These are phyloP conservation scores for Saccharomycopsis sp. DNA, from an alignment of 805 yeast genomes.

Conservation along the genomic window DNA sequence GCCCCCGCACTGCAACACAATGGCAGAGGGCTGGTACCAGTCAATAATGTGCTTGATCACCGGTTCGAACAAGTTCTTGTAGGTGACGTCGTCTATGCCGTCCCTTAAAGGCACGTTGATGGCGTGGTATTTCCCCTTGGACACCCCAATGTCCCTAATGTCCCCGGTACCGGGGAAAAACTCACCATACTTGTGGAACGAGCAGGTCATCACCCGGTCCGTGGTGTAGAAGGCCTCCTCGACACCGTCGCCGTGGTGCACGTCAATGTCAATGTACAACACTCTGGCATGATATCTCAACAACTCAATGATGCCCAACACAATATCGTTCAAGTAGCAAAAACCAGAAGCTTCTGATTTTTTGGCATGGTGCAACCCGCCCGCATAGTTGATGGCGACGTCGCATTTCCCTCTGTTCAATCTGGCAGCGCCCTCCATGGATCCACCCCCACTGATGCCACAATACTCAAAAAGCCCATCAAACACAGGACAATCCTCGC, in stretches of 20 bases:
- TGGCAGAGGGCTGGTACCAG: slow-evolving; percentile 91
- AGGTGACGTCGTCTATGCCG: slow-evolving; percentile 82
- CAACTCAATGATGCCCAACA: slow-evolving; percentile 69
- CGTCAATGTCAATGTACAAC: slow-evolving; percentile 79
- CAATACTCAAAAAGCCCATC: slow-evolving; percentile 72
- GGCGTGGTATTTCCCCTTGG: slow-evolving; percentile 73
- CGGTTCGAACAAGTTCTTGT: slow-evolving; percentile 82
- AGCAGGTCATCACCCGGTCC: slow-evolving; percentile 83
- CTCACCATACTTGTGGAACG: slow-evolving; percentile 82
- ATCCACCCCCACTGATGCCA: slow-evolving; percentile 79
- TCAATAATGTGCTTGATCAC: slow-evolving; percentile 66
- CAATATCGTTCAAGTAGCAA: slow-evolving; percentile 87
- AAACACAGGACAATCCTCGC: slow-evolving; percentile 86
- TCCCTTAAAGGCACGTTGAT: slow-evolving; percentile 83
- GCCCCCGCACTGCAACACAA: slow-evolving; percentile 98
- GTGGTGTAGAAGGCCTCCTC: slow-evolving; percentile 91
- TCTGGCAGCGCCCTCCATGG: slow-evolving; percentile 83
- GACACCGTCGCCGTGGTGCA: slow-evolving; percentile 94
- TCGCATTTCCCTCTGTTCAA: slow-evolving; percentile 76
- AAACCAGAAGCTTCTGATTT: slow-evolving; percentile 86
- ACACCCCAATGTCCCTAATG: slow-evolving; percentile 74
- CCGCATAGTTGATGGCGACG: slow-evolving; percentile 88
- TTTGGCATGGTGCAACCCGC: slow-evolving; percentile 90
- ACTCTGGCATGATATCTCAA: slow-evolving; percentile 80
- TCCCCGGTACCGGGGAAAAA: slow-evolving; percentile 94